Percentiles rank a stretch among this genome's conserved stretches.
Evolutionary conservation across 805 yeast species (phyloP).

Genomic region (Lipomyces anomalus): DNA sequence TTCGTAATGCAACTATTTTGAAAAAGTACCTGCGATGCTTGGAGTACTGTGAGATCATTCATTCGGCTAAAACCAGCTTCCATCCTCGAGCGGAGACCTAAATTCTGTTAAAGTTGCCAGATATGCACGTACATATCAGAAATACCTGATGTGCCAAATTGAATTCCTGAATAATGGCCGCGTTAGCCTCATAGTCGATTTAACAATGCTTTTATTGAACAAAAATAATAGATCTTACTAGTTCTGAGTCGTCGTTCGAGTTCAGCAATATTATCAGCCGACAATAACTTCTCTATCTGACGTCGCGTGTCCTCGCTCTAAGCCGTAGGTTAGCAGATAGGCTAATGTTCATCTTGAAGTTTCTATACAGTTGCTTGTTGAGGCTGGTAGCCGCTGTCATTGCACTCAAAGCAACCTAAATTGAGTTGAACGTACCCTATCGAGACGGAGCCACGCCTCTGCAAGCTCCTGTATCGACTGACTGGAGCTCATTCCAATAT

Average conservation of each 20-base stretch:
- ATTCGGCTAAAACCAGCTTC: slow-evolving; percentile 84
- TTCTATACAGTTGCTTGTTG: too few species aligned
- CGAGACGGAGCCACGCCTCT: slow-evolving; percentile 38
- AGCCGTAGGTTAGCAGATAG: not conserved
- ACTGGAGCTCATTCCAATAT: slow-evolving; percentile 6
- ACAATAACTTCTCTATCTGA: slow-evolving; percentile 48
- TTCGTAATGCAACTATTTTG: slow-evolving; percentile 36
- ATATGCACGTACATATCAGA: not conserved
- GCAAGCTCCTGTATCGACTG: slow-evolving; percentile 29
- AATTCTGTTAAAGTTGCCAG: not conserved
- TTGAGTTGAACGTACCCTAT: slow-evolving; percentile 28
- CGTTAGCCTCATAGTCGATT: slow-evolving; percentile 8
- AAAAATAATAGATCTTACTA: too few species aligned
- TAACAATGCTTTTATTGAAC: slow-evolving; percentile 6
- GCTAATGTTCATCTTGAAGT: not conserved
- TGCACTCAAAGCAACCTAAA: not conserved
- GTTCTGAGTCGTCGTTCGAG: slow-evolving; percentile 47
- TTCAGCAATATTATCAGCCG: slow-evolving; percentile 36
- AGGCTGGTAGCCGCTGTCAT: too few species aligned
- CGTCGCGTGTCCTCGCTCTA: slow-evolving; percentile 43
- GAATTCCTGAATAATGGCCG: slow-evolving; percentile 56
- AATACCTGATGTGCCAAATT: slow-evolving; percentile 75
- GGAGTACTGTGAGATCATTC: slow-evolving; percentile 83
- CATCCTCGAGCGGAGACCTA: slow-evolving; percentile 78
- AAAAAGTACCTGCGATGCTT: slow-evolving; percentile 82